A percentile compares a stretch with the other conserved stretches of the same genome.
Conservation (phyloP, 2,329 filamentous ascomycete species). For the Neonectria neomacrospora region DNA sequence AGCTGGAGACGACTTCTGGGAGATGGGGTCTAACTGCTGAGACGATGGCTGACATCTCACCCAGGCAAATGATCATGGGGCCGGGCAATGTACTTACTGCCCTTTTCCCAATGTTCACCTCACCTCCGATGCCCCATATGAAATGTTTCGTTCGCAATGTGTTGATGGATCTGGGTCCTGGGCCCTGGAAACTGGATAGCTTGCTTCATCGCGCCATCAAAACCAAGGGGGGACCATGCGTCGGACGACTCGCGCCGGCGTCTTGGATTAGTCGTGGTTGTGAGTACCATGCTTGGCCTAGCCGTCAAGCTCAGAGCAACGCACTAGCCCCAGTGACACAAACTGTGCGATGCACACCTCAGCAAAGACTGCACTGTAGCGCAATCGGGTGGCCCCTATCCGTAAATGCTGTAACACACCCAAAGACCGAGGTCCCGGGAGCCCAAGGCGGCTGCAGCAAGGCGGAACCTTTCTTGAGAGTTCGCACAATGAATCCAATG, state of each 20-base stretch:
- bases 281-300: slow-evolving; percentile 1
- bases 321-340: slow-evolving; percentile 7
- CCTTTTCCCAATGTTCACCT: slow-evolving; percentile 2
- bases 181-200: slow-evolving; percentile 4
- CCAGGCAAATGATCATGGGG: slow-evolving; percentile 11
- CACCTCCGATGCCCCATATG: slow-evolving; percentile 4
- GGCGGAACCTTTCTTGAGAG: slow-evolving; percentile 13
- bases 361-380: slow-evolving; percentile 8
- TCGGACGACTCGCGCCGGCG: slow-evolving; percentile 21
- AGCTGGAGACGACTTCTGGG: background rate
- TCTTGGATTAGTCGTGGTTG: slow-evolving; percentile 19
- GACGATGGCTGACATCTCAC: slow-evolving; percentile 17
- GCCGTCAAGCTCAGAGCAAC: slow-evolving; percentile 15
- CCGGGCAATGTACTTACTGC: slow-evolving; percentile 8
- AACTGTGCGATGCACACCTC: slow-evolving; percentile 3
- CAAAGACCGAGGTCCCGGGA: slow-evolving; percentile 1
- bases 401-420: slow-evolving; percentile 9
- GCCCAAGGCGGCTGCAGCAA: slow-evolving; percentile 3
- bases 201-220: slow-evolving; percentile 1
- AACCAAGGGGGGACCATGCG: slow-evolving; percentile 18
- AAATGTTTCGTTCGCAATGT: slow-evolving; percentile 6
- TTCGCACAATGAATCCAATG: slow-evolving; percentile 29
- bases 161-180: background rate
- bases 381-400: slow-evolving; percentile 15
- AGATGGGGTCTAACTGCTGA: background rate